Evolutionary conservation across 768 basidiomycete genomes (phyloP).

Genomic region (Boletales sp.): DNA sequence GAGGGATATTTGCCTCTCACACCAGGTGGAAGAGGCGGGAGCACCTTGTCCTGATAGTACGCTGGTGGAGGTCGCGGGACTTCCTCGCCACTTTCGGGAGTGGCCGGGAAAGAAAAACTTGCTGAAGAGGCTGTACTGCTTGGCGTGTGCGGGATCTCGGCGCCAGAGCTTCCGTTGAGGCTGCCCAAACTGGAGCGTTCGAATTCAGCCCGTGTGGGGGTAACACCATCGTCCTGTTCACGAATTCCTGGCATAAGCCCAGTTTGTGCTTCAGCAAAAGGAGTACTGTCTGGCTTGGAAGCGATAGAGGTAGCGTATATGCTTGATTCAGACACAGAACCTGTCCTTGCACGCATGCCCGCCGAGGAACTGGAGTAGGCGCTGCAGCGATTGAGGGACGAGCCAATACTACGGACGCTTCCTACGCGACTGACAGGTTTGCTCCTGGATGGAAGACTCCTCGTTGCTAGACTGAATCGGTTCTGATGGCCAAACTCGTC

Average conservation of each 20-base stretch:
- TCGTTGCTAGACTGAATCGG: constrained; percentile 9
- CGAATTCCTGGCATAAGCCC: constrained; percentile 28
- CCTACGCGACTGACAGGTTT: constrained; percentile 18
- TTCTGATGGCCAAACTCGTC: constrained; percentile 26
- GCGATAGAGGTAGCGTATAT: constrained; percentile 10
- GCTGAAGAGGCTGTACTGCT: constrained; percentile 30
- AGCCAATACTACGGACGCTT: constrained; percentile 20
- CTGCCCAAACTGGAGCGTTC: constrained; percentile 25
- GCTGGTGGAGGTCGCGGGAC: constrained; percentile 2
- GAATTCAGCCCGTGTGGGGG: constrained; percentile 28
- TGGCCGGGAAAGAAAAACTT: constrained; percentile 29
- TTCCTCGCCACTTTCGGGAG: constrained; percentile 24
- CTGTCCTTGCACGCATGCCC: constrained; percentile 7
- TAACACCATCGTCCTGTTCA: constrained; percentile 27
- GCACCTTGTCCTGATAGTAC: constrained; percentile 27
- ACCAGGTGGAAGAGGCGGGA: constrained; percentile 28
- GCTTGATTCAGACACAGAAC: constrained; percentile 20
- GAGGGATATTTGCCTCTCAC: constrained; percentile 20
- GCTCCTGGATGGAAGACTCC: constrained; percentile 24
- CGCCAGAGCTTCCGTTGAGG: constrained; percentile 12
- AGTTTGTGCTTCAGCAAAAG: background rate
- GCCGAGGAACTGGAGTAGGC: constrained; percentile 19
- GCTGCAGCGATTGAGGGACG: constrained; percentile 23
- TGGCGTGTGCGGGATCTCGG: constrained; percentile 24
- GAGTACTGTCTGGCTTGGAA: constrained; percentile 9